Conservation (phyloP, 2,329 filamentous ascomycete genomes). For the Aquanectria penicillioides region DNA sequence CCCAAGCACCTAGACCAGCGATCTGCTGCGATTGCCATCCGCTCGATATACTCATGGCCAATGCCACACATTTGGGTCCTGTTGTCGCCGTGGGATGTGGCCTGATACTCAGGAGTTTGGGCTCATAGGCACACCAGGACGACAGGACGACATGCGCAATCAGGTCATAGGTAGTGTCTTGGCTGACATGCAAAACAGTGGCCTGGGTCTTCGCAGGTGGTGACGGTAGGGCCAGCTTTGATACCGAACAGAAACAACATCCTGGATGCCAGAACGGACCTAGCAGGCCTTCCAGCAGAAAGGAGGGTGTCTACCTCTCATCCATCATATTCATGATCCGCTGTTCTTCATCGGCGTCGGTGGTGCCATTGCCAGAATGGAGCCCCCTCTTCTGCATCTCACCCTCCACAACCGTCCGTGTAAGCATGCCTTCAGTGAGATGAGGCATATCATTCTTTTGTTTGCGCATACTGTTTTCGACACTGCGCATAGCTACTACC, state of each 20-base stretch:
- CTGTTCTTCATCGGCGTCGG: slow-evolving; percentile 52
- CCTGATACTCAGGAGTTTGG: slow-evolving; percentile 30
- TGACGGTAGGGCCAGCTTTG: slow-evolving; percentile 21
- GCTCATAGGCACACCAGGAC: slow-evolving; percentile 13
- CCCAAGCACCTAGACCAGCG: not conserved
- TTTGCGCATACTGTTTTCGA: slow-evolving; percentile 73
- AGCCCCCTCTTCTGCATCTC: slow-evolving; percentile 68
- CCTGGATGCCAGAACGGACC: slow-evolving; percentile 3
- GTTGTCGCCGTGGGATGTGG: slow-evolving; percentile 24
- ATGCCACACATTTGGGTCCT: slow-evolving; percentile 12
- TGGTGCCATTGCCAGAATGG: slow-evolving; percentile 37
- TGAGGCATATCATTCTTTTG: slow-evolving; percentile 67
- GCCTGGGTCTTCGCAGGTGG: slow-evolving; percentile 1
- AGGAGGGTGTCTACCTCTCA: slow-evolving; percentile 34
- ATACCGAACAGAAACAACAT: slow-evolving; percentile 10
- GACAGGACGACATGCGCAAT: slow-evolving; percentile 6
- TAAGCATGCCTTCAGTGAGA: slow-evolving; percentile 63
- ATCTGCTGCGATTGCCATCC: slow-evolving; percentile 12
- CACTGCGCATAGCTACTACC: slow-evolving; percentile 84
- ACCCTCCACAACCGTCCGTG: slow-evolving; percentile 64
- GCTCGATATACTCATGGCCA: slow-evolving; percentile 7
- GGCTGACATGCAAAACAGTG: slow-evolving; percentile 24
- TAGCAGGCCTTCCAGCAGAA: not conserved
- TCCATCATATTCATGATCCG: slow-evolving; percentile 55
- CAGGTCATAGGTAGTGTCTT: slow-evolving; percentile 29